Percentiles rank a stretch among this genome's conserved stretches.
Evolutionary conservation across 148 eudicot genomes (phyloP).

Genomic region (Agrostemma githago): DNA sequence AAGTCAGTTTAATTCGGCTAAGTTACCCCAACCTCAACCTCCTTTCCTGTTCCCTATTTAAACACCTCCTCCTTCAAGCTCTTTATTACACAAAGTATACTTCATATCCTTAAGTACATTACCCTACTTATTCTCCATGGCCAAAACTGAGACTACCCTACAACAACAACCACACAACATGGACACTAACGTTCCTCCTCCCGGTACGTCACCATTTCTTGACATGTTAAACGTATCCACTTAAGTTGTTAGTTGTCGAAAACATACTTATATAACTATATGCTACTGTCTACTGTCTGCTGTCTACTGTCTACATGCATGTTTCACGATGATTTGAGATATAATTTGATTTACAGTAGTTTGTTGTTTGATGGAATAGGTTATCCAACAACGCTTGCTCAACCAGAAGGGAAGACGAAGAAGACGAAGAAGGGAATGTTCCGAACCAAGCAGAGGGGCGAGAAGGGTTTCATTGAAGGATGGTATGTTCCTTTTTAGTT

Average conservation of each 20-base stretch:
- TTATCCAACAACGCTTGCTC: conserved; percentile 48
- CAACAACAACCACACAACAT: conserved; percentile 25
- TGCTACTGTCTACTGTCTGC: too few species aligned
- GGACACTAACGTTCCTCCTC: conserved; percentile 39
- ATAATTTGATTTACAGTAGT: background rate
- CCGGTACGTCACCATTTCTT: conserved; percentile 25
- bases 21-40: background rate
- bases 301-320: too few species aligned
- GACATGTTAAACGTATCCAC: background rate
- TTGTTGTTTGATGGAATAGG: conserved; percentile 28
- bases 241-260: too few species aligned
- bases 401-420: conserved; percentile 33
- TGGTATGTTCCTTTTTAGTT: too few species aligned
- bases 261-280: too few species aligned
- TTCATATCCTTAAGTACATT: background rate
- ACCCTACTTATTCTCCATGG: background rate
- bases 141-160: background rate
- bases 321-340: background rate
- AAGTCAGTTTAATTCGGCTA: background rate
- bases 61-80: background rate
- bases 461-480: conserved; percentile 75
- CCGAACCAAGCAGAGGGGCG: conserved; percentile 48
- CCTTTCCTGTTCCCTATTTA: background rate
- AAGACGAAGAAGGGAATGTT: conserved; percentile 37
- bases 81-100: background rate